A percentile compares a stretch with the other conserved stretches of the same genome.
Conservation (phyloP, 352 stramenopile genomes). For the Phytophthora pinifolia region DNA sequence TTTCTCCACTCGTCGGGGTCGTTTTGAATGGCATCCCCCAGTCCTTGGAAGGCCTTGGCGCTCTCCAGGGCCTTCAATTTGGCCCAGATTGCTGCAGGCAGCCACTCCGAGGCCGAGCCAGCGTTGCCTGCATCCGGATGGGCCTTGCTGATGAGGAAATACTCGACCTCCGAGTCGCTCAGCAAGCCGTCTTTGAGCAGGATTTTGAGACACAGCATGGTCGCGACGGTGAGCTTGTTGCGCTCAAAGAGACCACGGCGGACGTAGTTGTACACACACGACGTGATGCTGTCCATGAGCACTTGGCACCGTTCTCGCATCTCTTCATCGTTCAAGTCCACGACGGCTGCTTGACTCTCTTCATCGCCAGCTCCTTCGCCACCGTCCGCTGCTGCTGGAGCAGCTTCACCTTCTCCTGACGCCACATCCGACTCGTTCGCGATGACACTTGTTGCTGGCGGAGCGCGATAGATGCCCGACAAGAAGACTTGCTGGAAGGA, state of each 20-base stretch:
- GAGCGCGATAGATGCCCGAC: conserved; percentile 93
- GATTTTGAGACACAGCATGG: conserved; percentile 94
- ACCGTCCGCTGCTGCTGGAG: conserved; percentile 17
- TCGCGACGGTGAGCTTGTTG: conserved; percentile 95
- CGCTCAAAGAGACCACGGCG: conserved; percentile 93
- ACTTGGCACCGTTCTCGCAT: conserved; percentile 76
- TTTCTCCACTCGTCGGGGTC: conserved; percentile 96
- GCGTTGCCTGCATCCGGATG: conserved; percentile 91
- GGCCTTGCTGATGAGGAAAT: conserved; percentile 88
- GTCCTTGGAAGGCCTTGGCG: conserved; percentile 87
- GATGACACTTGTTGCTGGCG: conserved; percentile 40
- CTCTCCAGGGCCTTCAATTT: conserved; percentile 93
- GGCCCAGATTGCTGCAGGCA: conserved; percentile 88
- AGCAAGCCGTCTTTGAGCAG: conserved; percentile 89
- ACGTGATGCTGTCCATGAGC: conserved; percentile 93
- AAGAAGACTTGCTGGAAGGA: conserved; percentile 96
- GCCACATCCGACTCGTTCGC: conserved; percentile 30
- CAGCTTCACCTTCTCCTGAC: conserved; percentile 33
- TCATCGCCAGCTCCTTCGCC: conserved; percentile 24
- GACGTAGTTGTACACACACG: conserved; percentile 96
- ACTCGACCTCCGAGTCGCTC: conserved; percentile 86
- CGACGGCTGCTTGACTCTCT: conserved; percentile 25
- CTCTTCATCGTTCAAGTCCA: conserved; percentile 90
- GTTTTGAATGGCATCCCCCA: conserved; percentile 96
- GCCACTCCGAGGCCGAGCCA: conserved; percentile 92